A percentile compares a stretch with the other conserved stretches of the same genome.
phyloP scores from a whole-genome alignment of 208 protist genomes.

The Chromosphaera perkinsii region DNA sequence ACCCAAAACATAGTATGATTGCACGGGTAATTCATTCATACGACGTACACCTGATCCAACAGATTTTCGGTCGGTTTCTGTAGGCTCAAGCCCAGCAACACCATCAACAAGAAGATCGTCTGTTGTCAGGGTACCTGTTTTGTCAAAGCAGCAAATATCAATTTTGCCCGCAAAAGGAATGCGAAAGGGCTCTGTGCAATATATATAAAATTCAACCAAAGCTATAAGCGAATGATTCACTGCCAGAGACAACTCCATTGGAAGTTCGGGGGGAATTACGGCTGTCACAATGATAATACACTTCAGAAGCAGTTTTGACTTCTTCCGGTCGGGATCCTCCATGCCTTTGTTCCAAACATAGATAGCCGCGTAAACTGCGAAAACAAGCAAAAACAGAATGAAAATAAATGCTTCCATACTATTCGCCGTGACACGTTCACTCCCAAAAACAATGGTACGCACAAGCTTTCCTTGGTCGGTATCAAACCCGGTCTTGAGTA shows the following conservation, averaged over 20 bases:
- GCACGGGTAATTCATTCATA: not conserved
- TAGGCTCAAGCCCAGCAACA: conserved; percentile 30
- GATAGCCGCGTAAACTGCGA: conserved; percentile 80
- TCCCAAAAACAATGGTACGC: conserved; percentile 75
- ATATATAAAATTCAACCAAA: conserved; percentile 77
- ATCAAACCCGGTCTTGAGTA: conserved; percentile 96
- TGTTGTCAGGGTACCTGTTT: conserved; percentile 94
- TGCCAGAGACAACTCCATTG: conserved; percentile 96
- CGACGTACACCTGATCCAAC: not conserved
- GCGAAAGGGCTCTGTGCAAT: conserved; percentile 95
- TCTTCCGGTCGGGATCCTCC: conserved; percentile 7
- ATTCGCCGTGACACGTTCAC: conserved; percentile 85
- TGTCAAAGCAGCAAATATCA: conserved; percentile 98
- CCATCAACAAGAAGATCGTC: conserved; percentile 64
- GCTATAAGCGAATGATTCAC: conserved; percentile 91
- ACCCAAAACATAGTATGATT: conserved; percentile 27
- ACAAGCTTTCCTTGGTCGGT: conserved; percentile 83
- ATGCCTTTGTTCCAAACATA: conserved; percentile 87
- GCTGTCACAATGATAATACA: conserved; percentile 95
- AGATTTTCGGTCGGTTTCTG: not conserved
- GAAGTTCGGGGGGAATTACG: conserved; percentile 95
- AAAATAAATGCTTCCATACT: conserved; percentile 87
- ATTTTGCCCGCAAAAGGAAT: conserved; percentile 98
- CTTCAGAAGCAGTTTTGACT: conserved; percentile 88
- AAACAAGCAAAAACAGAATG: conserved; percentile 91